Evolutionary conservation across 345 rosid species (phyloP).

Genomic region (Eucalyptus brandiana): DNA sequence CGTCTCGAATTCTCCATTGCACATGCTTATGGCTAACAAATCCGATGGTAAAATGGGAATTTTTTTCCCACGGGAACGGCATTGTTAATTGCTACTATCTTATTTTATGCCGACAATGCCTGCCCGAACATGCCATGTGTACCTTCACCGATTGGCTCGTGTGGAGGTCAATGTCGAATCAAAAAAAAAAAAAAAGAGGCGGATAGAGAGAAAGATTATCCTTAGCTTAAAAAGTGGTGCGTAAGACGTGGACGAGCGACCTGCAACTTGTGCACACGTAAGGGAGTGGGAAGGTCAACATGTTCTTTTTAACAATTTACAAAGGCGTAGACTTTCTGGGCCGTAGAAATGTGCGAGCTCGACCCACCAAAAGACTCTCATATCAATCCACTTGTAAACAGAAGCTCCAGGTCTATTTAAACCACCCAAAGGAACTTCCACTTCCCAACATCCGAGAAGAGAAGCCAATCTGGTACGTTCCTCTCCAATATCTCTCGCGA

Average conservation of each 20-base stretch:
- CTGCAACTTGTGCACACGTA: not conserved
- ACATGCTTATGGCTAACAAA: not conserved
- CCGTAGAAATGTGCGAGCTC: not conserved
- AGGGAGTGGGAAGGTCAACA: not conserved
- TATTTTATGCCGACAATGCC: not conserved
- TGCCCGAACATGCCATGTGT: not conserved
- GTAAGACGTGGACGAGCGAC: not conserved
- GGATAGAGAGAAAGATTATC: too few relatives aligned
- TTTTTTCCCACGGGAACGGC: not conserved
- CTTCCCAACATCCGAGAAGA: not conserved
- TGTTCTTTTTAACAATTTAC: not conserved
- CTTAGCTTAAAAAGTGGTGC: rapidly evolving
- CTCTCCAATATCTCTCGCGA: not conserved
- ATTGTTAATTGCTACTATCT: not conserved
- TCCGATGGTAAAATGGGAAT: not conserved
- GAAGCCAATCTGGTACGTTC: not conserved
- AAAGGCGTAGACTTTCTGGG: not conserved
- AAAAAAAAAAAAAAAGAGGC: rapidly evolving
- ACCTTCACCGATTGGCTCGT: not conserved
- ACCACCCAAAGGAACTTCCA: not conserved
- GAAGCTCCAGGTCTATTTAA: not conserved
- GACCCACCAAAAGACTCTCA: not conserved
- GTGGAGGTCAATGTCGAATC: not conserved
- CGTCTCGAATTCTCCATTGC: not conserved
- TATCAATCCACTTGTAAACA: not conserved